Conservation (phyloP, 352 stramenopile genomes). For the Pythium phragmiticola region DNA sequence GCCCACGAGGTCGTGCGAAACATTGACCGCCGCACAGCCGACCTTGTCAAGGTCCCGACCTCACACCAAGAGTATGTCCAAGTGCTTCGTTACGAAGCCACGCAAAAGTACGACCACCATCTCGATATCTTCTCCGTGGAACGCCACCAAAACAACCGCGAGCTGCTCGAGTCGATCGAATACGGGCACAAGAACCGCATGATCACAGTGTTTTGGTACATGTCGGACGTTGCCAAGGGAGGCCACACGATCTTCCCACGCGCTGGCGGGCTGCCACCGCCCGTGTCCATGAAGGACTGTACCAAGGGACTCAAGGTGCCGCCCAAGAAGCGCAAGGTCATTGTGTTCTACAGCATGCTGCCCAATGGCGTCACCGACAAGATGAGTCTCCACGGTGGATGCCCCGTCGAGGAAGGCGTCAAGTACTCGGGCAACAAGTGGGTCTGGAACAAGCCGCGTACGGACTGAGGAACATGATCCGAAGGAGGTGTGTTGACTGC, state of each 20-base stretch:
- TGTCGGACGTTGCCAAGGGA: conserved; percentile 70
- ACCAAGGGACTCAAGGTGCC: conserved; percentile 53
- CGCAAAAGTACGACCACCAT: conserved; percentile 78
- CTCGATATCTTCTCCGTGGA: conserved; percentile 59
- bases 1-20: conserved; percentile 38
- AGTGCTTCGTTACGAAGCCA: conserved; percentile 67
- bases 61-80: conserved; percentile 68
- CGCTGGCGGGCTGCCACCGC: conserved; percentile 40
- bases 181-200: conserved; percentile 80
- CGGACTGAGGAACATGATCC: too few species aligned
- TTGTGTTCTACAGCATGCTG: conserved; percentile 81
- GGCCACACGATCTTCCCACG: conserved; percentile 73
- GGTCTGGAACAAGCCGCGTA: conserved; percentile 73
- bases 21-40: conserved; percentile 57
- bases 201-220: conserved; percentile 87
- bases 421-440: conserved; percentile 83
- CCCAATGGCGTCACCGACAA: conserved; percentile 52
- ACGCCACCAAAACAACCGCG: conserved; percentile 38
- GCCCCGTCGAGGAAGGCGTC: conserved; percentile 61
- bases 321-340: conserved; percentile 69
- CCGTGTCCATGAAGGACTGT: conserved; percentile 56
- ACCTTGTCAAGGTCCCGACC: conserved; percentile 60
- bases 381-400: conserved; percentile 72
- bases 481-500: too few species aligned
- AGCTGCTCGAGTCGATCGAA: conserved; percentile 51